Evolutionary conservation across 2,329 filamentous ascomycete species (phyloP).

Genomic region (Immersiporthe knoxdaviesiana): DNA sequence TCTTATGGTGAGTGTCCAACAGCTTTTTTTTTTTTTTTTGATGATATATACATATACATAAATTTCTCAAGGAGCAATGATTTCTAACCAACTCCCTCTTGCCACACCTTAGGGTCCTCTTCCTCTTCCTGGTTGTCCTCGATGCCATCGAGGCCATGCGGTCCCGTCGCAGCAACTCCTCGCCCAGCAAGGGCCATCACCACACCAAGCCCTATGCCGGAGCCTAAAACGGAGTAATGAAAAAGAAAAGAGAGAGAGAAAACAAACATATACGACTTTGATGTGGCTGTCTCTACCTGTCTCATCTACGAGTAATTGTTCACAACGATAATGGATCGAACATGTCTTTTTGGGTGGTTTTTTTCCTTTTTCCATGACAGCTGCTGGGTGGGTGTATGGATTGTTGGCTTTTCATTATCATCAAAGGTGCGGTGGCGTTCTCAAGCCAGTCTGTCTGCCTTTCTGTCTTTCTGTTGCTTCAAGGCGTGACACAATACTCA

Average conservation of each 20-base stretch:
- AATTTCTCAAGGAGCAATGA: too few relatives aligned
- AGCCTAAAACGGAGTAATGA: slow-evolving; percentile 19
- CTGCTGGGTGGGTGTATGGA: neutral
- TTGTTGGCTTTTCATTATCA: neutral
- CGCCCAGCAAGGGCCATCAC: slow-evolving; percentile 21
- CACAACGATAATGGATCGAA: neutral
- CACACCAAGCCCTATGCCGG: slow-evolving; percentile 33
- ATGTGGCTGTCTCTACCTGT: neutral
- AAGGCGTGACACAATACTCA: neutral
- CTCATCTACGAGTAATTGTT: neutral
- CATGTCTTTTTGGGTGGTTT: neutral
- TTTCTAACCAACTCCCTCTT: neutral
- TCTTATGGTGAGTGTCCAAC: slow-evolving; percentile 53
- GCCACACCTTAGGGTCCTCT: slow-evolving; percentile 46
- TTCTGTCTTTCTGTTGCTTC: neutral
- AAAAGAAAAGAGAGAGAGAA: neutral
- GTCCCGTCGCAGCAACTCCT: slow-evolving; percentile 42
- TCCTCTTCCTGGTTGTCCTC: slow-evolving; percentile 51
- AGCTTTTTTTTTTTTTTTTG: neutral
- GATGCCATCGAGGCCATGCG: slow-evolving; percentile 50
- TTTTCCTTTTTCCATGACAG: neutral
- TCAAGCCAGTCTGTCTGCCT: neutral
- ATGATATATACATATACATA: too few relatives aligned
- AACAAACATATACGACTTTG: neutral
- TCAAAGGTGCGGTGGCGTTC: neutral